These are phyloP conservation scores for Trapa bicornis DNA, from an alignment of 345 rosid genomes.

Conservation along the genomic window DNA sequence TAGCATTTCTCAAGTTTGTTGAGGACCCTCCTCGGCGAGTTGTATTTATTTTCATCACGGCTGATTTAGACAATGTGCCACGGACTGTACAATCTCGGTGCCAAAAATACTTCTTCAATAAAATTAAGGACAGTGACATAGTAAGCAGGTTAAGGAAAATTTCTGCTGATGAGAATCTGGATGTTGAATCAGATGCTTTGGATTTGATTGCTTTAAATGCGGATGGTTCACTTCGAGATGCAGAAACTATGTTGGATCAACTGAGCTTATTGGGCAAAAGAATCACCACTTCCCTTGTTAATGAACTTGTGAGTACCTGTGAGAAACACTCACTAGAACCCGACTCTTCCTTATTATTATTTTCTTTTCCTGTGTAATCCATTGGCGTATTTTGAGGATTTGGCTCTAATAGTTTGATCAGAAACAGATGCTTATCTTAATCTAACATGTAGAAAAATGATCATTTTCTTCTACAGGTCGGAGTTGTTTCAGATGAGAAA, in stretches of 20 bases:
- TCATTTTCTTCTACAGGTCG: constrained; percentile 40
- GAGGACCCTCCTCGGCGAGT: constrained; percentile 67
- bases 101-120: constrained; percentile 83
- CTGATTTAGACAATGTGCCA: constrained; percentile 88
- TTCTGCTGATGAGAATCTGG: constrained; percentile 61
- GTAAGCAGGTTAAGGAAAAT: constrained; percentile 53
- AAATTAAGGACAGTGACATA: constrained; percentile 79
- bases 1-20: constrained; percentile 77
- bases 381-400: neutral
- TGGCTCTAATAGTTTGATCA: neutral
- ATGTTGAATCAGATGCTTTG: constrained; percentile 80
- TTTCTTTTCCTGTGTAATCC: neutral
- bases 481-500: constrained; percentile 91
- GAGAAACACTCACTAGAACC: neutral
- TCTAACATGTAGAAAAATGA: constrained; percentile 3
- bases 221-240: constrained; percentile 96
- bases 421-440: neutral
- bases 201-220: constrained; percentile 87
- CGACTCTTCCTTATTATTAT: neutral
- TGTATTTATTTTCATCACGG: constrained; percentile 78
- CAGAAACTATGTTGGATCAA: constrained; percentile 96
- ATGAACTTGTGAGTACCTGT: constrained; percentile 72
- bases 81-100: constrained; percentile 91
- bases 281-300: constrained; percentile 70
- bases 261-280: constrained; percentile 85